Evolutionary conservation across 306 rosid species (phyloP), one percentile per base, ranked within the genome.

Genomic region (Senna tora): DNA sequence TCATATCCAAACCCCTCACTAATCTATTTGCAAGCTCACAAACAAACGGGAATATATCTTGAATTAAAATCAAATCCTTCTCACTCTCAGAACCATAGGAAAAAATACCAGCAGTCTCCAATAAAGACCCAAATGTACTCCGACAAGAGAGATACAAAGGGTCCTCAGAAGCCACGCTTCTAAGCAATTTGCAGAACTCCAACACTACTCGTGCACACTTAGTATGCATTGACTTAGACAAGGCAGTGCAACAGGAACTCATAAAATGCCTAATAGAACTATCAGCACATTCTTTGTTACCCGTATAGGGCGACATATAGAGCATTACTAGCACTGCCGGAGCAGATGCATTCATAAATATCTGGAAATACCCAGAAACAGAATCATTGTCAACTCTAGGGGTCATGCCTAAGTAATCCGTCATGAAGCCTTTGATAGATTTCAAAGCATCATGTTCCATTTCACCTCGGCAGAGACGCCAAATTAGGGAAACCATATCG

Each of bases 101-200:
- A 75, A 74, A 70, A 75, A 74, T n/a, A 8, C 63, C 77, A 57
- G 73, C 66, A 43, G 51, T 72, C 65, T 84, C 94, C 88, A 91
- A 77, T 72, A 91, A 80, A 16, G 76, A 79, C 53, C 92, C 96
- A 6, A 89, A 84, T 5, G 88, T 81, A 73, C 82, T 86, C 55
- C 98, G 89, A 60, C 98, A 94, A 52, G 70, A 75, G 10, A 79
- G 28, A 83, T 91, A 94, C 76, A 94, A 67, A 82, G 88, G 82
- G 17, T 91, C 96, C 53, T 87, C 81, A 54, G 19, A 19, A 15
- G 76, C 86, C 7, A 74, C 80, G 34, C 83, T 80, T 70, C 88
- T 94, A 64, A 94, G 96, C 78, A 86, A 81, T 80, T 82, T 94
- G 82, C 97, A 91, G 59, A 94, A 87, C 79, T 91, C 96, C 71